Evolutionary conservation across 345 rosid species (phyloP).

Genomic region (Microcos paniculata): DNA sequence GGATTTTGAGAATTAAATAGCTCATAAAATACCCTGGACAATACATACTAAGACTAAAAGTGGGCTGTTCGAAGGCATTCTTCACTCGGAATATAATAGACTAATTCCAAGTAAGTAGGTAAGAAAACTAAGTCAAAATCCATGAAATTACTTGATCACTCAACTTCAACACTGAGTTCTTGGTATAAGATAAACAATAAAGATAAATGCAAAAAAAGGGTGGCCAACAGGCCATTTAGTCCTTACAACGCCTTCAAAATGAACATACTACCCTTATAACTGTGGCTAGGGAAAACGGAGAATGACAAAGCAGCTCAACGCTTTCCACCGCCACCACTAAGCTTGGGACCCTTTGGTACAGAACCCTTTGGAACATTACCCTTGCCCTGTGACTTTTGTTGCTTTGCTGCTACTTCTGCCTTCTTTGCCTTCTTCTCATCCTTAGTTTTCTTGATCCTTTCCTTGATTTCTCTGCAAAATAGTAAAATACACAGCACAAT

Average conservation of each 20-base stretch:
- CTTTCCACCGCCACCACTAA: conserved; percentile 86
- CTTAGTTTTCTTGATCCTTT: conserved; percentile 79
- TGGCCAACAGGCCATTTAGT: background rate
- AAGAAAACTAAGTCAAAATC: background rate
- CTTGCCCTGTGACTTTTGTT: conserved; percentile 54
- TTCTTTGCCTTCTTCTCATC: conserved; percentile 90
- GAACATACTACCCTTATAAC: conserved; percentile 16
- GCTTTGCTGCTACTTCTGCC: conserved; percentile 56
- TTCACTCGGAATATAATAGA: background rate
- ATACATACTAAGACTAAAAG: background rate
- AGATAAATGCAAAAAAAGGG: background rate
- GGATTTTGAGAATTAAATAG: background rate
- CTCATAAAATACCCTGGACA: no score
- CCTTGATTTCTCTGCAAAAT: conserved; percentile 64
- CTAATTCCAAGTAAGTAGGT: background rate
- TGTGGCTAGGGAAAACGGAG: conserved; percentile 6
- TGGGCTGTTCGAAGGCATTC: background rate
- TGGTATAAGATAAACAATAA: background rate
- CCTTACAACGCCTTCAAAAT: conserved; percentile 5
- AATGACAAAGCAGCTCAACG: conserved; percentile 35
- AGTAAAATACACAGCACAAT: background rate
- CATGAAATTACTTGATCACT: conserved; percentile 9
- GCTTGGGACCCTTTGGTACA: conserved; percentile 55
- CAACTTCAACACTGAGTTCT: background rate
- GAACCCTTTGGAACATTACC: conserved; percentile 44